These are phyloP conservation scores for Cotoneaster glaucophyllus DNA, from an alignment of 306 rosid genomes.

Conservation along the genomic window DNA sequence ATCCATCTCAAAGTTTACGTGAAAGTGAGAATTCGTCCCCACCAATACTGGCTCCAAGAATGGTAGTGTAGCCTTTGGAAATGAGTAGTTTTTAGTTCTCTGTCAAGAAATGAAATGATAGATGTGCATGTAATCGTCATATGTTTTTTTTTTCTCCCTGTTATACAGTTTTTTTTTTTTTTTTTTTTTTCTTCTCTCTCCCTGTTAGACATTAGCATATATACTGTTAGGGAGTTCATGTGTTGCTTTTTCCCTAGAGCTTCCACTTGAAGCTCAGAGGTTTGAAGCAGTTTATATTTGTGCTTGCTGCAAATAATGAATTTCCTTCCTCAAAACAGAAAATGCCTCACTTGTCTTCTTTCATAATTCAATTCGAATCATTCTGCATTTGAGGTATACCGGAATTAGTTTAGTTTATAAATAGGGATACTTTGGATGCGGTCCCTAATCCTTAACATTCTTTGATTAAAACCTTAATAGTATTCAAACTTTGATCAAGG, in stretches of 20 bases:
- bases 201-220: neutral
- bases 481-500: no score
- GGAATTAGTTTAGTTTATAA: no score
- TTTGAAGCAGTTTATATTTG: neutral
- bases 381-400: no score
- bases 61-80: neutral
- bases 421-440: no score
- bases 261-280: neutral
- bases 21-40: neutral
- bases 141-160: neutral
- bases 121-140: neutral
- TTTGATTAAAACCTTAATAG: no score
- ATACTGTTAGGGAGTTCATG: neutral
- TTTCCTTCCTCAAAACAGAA: neutral
- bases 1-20: neutral
- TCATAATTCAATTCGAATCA: neutral
- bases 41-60: neutral
- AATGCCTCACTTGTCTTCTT: neutral
- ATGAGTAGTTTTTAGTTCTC: neutral
- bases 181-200: no score
- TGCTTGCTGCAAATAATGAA: neutral
- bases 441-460: no score
- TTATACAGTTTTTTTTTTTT: no score
- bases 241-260: neutral
- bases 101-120: neutral